Conservation (phyloP, 2,329 filamentous ascomycete genomes). For the Daldinia eschscholtzii region DNA sequence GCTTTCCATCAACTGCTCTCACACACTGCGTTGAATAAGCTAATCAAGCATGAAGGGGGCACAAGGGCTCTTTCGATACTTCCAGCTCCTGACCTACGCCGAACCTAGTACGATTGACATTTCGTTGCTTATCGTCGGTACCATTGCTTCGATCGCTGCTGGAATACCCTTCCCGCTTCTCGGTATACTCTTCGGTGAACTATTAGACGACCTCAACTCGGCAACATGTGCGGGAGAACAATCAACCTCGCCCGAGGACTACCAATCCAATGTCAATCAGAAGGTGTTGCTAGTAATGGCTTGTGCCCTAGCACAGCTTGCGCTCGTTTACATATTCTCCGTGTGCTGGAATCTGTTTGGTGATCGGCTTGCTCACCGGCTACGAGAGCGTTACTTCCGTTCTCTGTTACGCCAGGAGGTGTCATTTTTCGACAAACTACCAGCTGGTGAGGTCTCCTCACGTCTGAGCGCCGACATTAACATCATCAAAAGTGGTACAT, state of each 20-base stretch:
- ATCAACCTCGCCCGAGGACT: conserved; percentile 46
- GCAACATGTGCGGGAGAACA: conserved; percentile 62
- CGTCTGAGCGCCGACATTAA: conserved; percentile 71
- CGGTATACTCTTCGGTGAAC: conserved; percentile 73
- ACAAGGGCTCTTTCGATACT: conserved; percentile 55
- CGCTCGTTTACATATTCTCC: conserved; percentile 68
- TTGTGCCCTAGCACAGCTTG: conserved; percentile 69
- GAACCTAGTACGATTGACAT: conserved; percentile 60
- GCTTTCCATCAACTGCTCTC: background rate
- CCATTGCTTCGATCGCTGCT: conserved; percentile 64
- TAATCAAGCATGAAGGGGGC: conserved; percentile 34
- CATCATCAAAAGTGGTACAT: conserved; percentile 69
- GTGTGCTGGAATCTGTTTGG: conserved; percentile 70
- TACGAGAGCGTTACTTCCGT: conserved; percentile 67
- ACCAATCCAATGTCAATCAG: conserved; percentile 58
- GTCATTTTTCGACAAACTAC: conserved; percentile 68
- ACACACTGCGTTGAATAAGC: conserved; percentile 13
- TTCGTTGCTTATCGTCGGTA: conserved; percentile 58
- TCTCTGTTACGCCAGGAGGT: conserved; percentile 68
- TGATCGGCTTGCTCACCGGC: conserved; percentile 66
- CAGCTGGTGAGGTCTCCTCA: conserved; percentile 68
- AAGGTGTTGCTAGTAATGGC: conserved; percentile 71
- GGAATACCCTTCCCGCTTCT: conserved; percentile 74
- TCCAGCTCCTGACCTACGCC: conserved; percentile 61
- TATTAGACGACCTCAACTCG: conserved; percentile 71